Percentiles rank a stretch among this genome's conserved stretches.
These are phyloP conservation scores for Cadophora gregata DNA, from an alignment of 2,329 filamentous ascomycete species.

Conservation along the genomic window DNA sequence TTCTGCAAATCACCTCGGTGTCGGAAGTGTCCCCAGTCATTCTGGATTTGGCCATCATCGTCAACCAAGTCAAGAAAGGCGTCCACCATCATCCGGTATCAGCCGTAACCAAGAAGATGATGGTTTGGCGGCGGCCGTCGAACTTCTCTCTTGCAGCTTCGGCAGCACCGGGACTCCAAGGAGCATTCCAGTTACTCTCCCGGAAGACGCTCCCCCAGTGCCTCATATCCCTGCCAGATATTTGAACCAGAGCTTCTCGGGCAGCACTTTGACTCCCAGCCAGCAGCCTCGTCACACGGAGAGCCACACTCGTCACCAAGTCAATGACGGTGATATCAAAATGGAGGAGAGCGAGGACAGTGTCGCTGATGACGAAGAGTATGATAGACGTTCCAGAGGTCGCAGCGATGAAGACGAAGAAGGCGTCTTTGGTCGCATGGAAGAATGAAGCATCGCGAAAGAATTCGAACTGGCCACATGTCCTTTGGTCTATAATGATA, in stretches of 20 bases:
- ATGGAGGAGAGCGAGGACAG: slow-evolving; percentile 71
- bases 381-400: slow-evolving; percentile 62
- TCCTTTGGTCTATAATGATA: slow-evolving; percentile 26
- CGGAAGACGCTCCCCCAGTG: slow-evolving; percentile 81
- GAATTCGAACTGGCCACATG: neutral
- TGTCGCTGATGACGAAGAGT: slow-evolving; percentile 69
- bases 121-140: slow-evolving; percentile 87
- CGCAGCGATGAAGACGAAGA: slow-evolving; percentile 90
- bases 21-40: slow-evolving; percentile 57
- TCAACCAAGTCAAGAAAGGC: slow-evolving; percentile 75
- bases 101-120: slow-evolving; percentile 80
- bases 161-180: slow-evolving; percentile 63
- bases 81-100: slow-evolving; percentile 80
- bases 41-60: slow-evolving; percentile 58
- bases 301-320: slow-evolving; percentile 65
- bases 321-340: slow-evolving; percentile 67
- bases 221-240: slow-evolving; percentile 85
- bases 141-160: slow-evolving; percentile 89
- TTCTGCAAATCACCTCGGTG: slow-evolving; percentile 57
- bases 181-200: slow-evolving; percentile 70
- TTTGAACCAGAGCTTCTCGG: slow-evolving; percentile 65
- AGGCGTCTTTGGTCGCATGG: slow-evolving; percentile 95
- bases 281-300: slow-evolving; percentile 68
- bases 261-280: slow-evolving; percentile 60
- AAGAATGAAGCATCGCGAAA: slow-evolving; percentile 65